A percentile compares a stretch with the other conserved stretches of the same genome.
Evolutionary conservation across 371 early-diverging fungal genomes (phyloP).

Genomic region (Chytridium lagenaria): DNA sequence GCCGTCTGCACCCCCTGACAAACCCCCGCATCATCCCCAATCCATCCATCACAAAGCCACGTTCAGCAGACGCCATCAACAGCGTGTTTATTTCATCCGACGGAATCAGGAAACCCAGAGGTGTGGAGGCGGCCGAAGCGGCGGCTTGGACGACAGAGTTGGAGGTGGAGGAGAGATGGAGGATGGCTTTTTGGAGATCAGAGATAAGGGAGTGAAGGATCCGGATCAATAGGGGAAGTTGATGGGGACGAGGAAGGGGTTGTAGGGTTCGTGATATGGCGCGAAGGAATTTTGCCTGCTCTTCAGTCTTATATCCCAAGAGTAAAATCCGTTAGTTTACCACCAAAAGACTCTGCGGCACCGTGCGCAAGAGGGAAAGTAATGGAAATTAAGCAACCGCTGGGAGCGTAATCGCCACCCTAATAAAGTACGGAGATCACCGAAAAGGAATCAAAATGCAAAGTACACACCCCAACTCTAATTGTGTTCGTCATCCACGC

Average conservation of each 20-base stretch:
- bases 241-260: slow-evolving; percentile 29
- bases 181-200: background rate
- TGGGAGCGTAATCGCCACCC: too few species aligned
- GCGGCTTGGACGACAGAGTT: background rate
- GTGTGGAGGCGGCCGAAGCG: background rate
- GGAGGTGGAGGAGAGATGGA: background rate
- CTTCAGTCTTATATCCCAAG: slow-evolving; percentile 10
- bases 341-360: too few species aligned
- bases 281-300: slow-evolving; percentile 28
- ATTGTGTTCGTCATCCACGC: slow-evolving; percentile 25
- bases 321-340: too few species aligned
- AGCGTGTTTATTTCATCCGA: background rate
- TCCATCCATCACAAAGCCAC: slow-evolving; percentile 23
- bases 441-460: background rate
- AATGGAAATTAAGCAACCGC: too few species aligned
- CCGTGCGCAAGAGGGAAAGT: too few species aligned
- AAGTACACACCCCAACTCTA: background rate
- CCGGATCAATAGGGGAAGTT: slow-evolving; percentile 31
- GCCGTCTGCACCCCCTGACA: slow-evolving; percentile 33
- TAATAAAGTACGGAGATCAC: too few species aligned
- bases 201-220: slow-evolving; percentile 23
- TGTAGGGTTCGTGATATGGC: slow-evolving; percentile 29
- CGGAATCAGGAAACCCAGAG: background rate
- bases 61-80: slow-evolving; percentile 11
- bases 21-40: slow-evolving; percentile 25